A percentile compares a stretch with the other conserved stretches of the same genome.
phyloP scores from a whole-genome alignment of 257 asterid species.

The Solanum medicagineum region DNA sequence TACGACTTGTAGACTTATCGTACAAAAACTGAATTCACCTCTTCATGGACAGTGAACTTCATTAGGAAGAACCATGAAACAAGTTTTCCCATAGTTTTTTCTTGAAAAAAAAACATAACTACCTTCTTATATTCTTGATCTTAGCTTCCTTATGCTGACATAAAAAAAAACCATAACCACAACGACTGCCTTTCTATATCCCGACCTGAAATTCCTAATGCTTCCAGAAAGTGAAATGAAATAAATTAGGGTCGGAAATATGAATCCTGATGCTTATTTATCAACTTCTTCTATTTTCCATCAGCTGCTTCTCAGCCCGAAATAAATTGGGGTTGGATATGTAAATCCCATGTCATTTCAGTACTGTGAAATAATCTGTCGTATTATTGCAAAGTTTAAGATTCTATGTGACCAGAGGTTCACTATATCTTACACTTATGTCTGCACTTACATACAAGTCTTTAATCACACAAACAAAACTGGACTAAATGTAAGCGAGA shows the following conservation, averaged over 20 bases:
- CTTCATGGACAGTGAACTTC: not conserved
- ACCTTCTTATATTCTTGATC: not conserved
- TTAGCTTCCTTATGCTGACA: not conserved
- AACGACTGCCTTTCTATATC: not conserved
- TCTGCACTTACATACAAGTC: not conserved
- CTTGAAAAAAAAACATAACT: not conserved
- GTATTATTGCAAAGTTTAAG: not conserved
- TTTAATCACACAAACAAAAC: not conserved
- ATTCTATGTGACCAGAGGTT: not conserved
- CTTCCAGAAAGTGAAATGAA: not conserved
- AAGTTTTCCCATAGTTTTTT: not conserved
- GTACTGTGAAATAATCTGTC: not conserved
- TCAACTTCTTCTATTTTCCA: not conserved
- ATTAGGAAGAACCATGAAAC: not conserved
- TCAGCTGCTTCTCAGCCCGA: not conserved
- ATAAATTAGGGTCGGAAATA: not conserved
- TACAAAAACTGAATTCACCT: not conserved
- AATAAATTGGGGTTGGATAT: not conserved
- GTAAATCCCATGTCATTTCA: not conserved
- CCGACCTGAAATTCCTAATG: not conserved
- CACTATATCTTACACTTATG: not conserved
- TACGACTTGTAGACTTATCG: not conserved
- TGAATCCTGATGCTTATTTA: not conserved
- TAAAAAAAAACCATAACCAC: too few relatives aligned
- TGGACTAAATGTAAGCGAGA: not conserved